A percentile compares a stretch with the other conserved stretches of the same genome.
phyloP scores from a whole-genome alignment of 164 flowering plant genomes.

The Magnolia changhungtana region DNA sequence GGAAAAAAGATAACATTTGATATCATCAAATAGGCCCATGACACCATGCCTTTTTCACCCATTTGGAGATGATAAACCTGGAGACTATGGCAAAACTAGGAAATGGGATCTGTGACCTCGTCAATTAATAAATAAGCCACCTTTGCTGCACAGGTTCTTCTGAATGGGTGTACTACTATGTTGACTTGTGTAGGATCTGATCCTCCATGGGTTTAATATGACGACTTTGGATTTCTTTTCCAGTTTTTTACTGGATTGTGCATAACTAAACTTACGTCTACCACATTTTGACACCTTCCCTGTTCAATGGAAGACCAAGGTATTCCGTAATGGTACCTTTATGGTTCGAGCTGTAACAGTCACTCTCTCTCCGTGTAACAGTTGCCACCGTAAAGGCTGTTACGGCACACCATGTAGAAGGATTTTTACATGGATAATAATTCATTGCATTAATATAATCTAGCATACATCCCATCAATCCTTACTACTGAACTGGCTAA shows the following conservation, averaged over 20 bases:
- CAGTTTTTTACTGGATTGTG: background rate
- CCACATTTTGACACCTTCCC: no score
- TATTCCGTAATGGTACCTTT: no score
- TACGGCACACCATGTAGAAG: background rate
- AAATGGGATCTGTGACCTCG: background rate
- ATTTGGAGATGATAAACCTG: slow-evolving; percentile 5
- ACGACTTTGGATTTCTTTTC: background rate
- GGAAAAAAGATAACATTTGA: background rate
- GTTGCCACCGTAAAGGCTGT: no score
- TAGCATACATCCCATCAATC: background rate
- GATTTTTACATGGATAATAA: background rate
- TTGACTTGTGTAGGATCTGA: background rate
- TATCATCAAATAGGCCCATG: no score
- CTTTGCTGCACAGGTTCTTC: background rate
- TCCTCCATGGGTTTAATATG: background rate
- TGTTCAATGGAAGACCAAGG: no score
- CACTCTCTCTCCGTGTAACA: no score
- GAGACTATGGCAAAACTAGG: background rate
- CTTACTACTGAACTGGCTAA: background rate
- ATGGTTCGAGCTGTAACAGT: no score
- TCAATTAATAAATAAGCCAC: background rate
- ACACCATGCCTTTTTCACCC: background rate
- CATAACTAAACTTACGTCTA: background rate
- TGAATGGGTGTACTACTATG: background rate
- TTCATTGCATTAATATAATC: background rate